Evolutionary conservation across 106 monocot species (phyloP).

Genomic region (Iris macrosiphon): DNA sequence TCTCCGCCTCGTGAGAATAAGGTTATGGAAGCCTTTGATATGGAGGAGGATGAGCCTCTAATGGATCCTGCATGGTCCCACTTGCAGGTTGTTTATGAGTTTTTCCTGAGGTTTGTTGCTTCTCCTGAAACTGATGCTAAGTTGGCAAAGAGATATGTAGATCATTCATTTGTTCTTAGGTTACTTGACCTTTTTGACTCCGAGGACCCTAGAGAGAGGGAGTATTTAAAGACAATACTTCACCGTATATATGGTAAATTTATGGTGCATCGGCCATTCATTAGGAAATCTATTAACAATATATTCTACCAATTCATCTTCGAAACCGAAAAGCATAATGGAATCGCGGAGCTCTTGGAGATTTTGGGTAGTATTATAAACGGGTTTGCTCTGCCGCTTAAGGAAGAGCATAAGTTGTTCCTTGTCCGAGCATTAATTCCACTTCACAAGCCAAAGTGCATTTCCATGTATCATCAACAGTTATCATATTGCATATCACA

Average conservation of each 20-base stretch:
- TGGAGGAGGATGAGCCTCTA: constrained; percentile 56
- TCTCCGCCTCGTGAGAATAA: constrained; percentile 37
- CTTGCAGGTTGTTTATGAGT: constrained; percentile 56
- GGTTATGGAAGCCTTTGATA: constrained; percentile 39
- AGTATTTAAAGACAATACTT: constrained; percentile 27
- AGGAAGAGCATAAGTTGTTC: constrained; percentile 32
- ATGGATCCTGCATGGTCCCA: constrained; percentile 69
- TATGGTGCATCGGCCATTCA: constrained; percentile 27
- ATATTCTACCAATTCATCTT: constrained; percentile 23
- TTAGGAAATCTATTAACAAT: constrained; percentile 23
- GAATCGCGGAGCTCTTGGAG: constrained; percentile 21
- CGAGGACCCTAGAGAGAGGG: constrained; percentile 24
- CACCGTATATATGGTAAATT: constrained; percentile 28
- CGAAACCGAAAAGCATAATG: constrained; percentile 27
- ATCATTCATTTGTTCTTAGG: constrained; percentile 20
- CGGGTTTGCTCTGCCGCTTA: constrained; percentile 26
- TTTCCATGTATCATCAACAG: constrained; percentile 57
- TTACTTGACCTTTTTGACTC: constrained; percentile 22
- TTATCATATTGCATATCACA: constrained; percentile 57
- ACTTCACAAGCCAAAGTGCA: constrained; percentile 65
- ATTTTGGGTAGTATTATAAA: constrained; percentile 26
- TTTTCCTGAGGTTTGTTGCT: constrained; percentile 47
- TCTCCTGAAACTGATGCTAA: constrained; percentile 44
- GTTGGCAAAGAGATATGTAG: constrained; percentile 26
- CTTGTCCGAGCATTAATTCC: constrained; percentile 58